Base-by-base conservation (phyloP, 306 rosid species). In the Prunus padus region DNA sequence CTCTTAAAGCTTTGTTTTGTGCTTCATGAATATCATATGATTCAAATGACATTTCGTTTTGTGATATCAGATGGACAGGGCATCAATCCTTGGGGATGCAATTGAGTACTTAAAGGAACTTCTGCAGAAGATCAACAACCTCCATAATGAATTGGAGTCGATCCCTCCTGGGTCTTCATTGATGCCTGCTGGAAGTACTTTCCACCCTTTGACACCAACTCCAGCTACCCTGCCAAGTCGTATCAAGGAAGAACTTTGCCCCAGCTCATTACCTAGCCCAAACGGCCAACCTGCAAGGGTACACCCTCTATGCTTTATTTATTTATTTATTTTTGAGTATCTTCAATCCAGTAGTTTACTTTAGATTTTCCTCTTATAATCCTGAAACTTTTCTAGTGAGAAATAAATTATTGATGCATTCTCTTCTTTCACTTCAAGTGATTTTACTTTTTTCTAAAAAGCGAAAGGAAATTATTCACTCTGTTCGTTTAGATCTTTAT, bases 51-150 rank as follows among this genome's bases (percentile, higher is more conserved):
- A 40, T 40, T 73, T 67, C 61, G 30, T 78, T 5, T 60, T 65
- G 69, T 45, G 20, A 22, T 64, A 61, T 65, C 80, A 95, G 99
- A 95, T 95, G 99, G 99, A 95, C 46, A 90, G 99, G 81, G 99
- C 97, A 74, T 95, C 99, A 2, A 95, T 95, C 66, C 97, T 95
- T 50, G 99, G 99, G 72, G 99, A 95, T 83, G 99, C 99, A 60
- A 84, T 95, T 52, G 97, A 95, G 80, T 95, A 95, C 90, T 79
- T 92, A 91, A 95, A 89, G 88, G 99, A 95, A 87, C 93, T 95
- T 33, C 84, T 92, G 83, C 97, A 92, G 84, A 81, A 92, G 86
- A 92, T 95, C 81, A 90, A 88, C 70, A 96, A 87, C 79, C 92
- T 95, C 30, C 99, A 92, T 44, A 90, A 85, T 56, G 99, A 95